Evolutionary conservation across 495 filamentous ascomycete genomes (phyloP), one percentile per base, ranked within the genome.

Genomic region (Daldinia grandis): DNA sequence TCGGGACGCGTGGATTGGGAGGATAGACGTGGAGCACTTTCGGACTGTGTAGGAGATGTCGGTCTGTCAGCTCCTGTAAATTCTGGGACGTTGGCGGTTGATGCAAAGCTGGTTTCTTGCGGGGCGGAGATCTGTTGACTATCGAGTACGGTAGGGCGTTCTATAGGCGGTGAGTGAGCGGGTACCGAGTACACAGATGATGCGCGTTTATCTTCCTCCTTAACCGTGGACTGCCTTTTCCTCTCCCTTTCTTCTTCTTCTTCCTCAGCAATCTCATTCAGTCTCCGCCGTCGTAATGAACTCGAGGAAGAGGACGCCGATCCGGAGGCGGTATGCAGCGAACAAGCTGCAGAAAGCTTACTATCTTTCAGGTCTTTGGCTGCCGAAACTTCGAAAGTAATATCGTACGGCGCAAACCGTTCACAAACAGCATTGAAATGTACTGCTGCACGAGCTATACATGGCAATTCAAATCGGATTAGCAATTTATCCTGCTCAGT

Each of bases 231-330:
- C 60, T 84, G 82, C 71, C 81, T 78, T 69, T 85, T 86, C 37
- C 75, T 78, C 27, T 81, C 81, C 55, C 81, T 77, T 61, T 84
- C 82, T 33, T 84, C 83, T 50, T 91, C 88, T 67, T 90, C 82
- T 51, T 99, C 95, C 77, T 98, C 95, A 54, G 91, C 89, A 75
- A 97, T 98, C 78, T 95, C 95, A 83, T 93, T 89, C 76, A 98
- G 81, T 68, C 90, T 87, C 63, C 89, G 86, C 79, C 87, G 85
- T 49, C 89, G 90, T 67, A 94, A 83, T 33, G 92, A 96, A 76
- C 89, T 92, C 37, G 89, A 92, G 2, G 93, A 97, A 10, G 94
- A 97, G 31, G 90, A 93, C 51, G 92, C 92, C 9, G 94, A 96
- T 27, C 90, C 90, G 27, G 93, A 92, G 10, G 94, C 93, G 21